A percentile compares a stretch with the other conserved stretches of the same genome.
phyloP scores from a whole-genome alignment of 2,329 filamentous ascomycete genomes.

The Teratosphaeria viscida region DNA sequence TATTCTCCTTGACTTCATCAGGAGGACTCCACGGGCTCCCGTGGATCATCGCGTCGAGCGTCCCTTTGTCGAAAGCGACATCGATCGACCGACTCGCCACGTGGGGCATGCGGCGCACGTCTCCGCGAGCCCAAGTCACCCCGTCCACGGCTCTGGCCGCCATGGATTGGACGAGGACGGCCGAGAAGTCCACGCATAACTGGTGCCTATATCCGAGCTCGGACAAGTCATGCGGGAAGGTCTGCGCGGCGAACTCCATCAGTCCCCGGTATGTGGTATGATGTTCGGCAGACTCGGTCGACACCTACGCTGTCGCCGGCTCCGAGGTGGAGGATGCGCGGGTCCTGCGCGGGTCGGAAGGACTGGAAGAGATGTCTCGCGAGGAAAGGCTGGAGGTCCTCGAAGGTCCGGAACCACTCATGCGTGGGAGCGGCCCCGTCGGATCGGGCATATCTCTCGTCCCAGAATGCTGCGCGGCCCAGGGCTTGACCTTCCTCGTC shows the following conservation, averaged over 20 bases:
- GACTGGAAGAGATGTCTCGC: conserved; percentile 30
- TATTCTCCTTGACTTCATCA: conserved; percentile 14
- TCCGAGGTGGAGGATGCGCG: conserved; percentile 1
- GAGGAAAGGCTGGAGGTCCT: conserved; percentile 40
- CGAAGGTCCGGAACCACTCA: conserved; percentile 47
- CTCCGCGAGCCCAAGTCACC: conserved; percentile 42
- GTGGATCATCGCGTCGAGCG: conserved; percentile 15
- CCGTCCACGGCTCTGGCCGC: conserved; percentile 17
- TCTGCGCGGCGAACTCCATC: conserved; percentile 27
- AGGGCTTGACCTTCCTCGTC: conserved; percentile 14
- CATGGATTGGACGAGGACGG: conserved; percentile 45
- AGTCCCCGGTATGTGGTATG: background rate
- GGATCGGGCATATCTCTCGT: conserved; percentile 36
- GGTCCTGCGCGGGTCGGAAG: background rate
- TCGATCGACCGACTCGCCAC: conserved; percentile 32
- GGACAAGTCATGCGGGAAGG: conserved; percentile 40
- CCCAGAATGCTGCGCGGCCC: conserved; percentile 40
- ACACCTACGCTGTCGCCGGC: background rate
- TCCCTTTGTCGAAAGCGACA: conserved; percentile 40
- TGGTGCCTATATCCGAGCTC: conserved; percentile 41
- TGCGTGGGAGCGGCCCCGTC: conserved; percentile 34
- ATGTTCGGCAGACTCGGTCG: background rate
- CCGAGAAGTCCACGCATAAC: conserved; percentile 48
- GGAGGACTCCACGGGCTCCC: conserved; percentile 6
- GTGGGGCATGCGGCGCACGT: conserved; percentile 40